Evolutionary conservation across 108 stramenopile species (phyloP).

Genomic region (Hondaea fermentalgiana): DNA sequence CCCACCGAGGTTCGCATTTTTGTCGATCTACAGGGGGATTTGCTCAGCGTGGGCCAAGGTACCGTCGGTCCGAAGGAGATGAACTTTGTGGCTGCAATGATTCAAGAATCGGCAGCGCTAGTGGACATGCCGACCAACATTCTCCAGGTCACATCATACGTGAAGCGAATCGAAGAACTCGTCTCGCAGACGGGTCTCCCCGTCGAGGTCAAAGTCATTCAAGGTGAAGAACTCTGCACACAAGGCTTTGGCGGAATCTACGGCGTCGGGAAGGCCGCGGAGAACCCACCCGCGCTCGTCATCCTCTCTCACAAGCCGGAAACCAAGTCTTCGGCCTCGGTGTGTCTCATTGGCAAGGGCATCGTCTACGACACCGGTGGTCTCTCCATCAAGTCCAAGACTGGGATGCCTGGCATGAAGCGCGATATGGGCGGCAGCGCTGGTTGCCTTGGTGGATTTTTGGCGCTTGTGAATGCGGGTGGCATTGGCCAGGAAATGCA

Average conservation of each 20-base stretch:
- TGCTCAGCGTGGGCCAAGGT: constrained; percentile 34
- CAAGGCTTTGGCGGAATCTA: constrained; percentile 68
- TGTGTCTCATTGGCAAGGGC: constrained; percentile 73
- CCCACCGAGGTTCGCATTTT: constrained; percentile 28
- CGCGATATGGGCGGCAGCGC: constrained; percentile 73
- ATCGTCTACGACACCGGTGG: constrained; percentile 82
- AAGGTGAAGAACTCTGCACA: constrained; percentile 61
- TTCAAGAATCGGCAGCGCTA: constrained; percentile 55
- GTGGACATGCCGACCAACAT: constrained; percentile 68
- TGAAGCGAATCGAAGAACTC: constrained; percentile 37
- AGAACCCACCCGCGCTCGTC: constrained; percentile 66
- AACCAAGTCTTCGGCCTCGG: constrained; percentile 22
- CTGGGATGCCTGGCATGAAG: constrained; percentile 82
- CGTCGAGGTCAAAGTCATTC: constrained; percentile 57
- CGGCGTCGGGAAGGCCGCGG: constrained; percentile 73
- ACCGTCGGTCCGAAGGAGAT: constrained; percentile 28
- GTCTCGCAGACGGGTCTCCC: background rate
- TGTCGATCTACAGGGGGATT: constrained; percentile 12
- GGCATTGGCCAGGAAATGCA: constrained; percentile 38
- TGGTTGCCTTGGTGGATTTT: constrained; percentile 67
- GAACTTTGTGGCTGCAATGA: background rate
- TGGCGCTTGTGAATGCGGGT: constrained; percentile 22
- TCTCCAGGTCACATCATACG: constrained; percentile 55
- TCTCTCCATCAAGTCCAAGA: constrained; percentile 58
- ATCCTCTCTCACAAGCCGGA: constrained; percentile 52